Conservation (phyloP, 495 filamentous ascomycete species). For the Podospora pseudoanserina region DNA sequence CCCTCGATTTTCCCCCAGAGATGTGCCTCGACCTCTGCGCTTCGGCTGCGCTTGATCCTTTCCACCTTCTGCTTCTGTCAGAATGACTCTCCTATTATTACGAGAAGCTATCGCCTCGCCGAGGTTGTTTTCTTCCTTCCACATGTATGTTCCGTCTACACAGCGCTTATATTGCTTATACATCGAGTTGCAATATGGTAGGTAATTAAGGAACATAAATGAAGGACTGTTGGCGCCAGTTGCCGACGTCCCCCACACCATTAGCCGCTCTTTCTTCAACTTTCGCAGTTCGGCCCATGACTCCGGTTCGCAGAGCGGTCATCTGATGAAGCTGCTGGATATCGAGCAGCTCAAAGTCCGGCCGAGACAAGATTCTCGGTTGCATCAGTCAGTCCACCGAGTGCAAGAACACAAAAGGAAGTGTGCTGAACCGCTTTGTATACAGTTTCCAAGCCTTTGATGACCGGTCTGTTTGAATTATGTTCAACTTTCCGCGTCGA, state of each 20-base stretch:
- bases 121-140: neutral
- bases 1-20: constrained; percentile 4
- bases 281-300: constrained; percentile 4
- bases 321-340: neutral
- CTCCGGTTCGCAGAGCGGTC: constrained; percentile 7
- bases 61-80: neutral
- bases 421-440: neutral
- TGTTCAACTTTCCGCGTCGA: neutral
- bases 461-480: neutral
- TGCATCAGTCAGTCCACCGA: neutral
- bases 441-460: neutral
- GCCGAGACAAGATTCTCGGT: neutral
- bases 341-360: neutral
- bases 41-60: neutral
- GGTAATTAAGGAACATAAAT: neutral
- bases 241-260: neutral
- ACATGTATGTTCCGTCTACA: neutral
- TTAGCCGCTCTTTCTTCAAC: constrained; percentile 17
- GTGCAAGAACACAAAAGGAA: too few species aligned
- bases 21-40: neutral
- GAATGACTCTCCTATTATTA: neutral
- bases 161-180: constrained; percentile 6
- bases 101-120: neutral
- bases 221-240: neutral
- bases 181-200: too few species aligned